phyloP scores from a whole-genome alignment of 169 alveolate species.

The Plasmodium cynomolgi region DNA sequence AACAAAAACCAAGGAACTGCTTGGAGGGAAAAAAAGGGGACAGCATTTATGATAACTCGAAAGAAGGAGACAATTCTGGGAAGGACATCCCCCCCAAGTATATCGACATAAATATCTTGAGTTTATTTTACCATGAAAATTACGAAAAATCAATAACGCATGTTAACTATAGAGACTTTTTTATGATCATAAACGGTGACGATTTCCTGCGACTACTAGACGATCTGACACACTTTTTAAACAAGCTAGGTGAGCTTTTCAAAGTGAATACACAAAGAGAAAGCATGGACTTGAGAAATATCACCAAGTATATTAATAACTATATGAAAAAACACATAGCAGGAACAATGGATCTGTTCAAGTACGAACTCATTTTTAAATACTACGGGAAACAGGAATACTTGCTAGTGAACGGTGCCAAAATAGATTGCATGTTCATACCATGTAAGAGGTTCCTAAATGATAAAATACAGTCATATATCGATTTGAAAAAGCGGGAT shows the following conservation, averaged over 20 bases:
- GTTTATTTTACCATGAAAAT: slow-evolving; percentile 64
- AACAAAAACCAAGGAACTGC: not conserved
- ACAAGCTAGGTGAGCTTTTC: slow-evolving; percentile 37
- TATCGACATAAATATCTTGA: slow-evolving; percentile 32
- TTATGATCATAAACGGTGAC: slow-evolving; percentile 1
- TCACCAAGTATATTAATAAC: not conserved
- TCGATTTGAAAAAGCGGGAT: not conserved
- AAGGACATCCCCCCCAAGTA: slow-evolving; percentile 16
- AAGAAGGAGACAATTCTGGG: not conserved
- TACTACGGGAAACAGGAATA: slow-evolving; percentile 69
- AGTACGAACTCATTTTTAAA: slow-evolving; percentile 61
- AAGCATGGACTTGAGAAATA: slow-evolving; percentile 2
- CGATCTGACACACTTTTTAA: slow-evolving; percentile 15
- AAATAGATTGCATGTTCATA: slow-evolving; percentile 72
- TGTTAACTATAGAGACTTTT: slow-evolving; percentile 48
- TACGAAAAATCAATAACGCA: slow-evolving; percentile 68
- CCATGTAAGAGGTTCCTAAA: slow-evolving; percentile 60
- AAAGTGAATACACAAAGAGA: slow-evolving; percentile 29
- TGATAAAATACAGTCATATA: slow-evolving; percentile 49
- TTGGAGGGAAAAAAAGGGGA: not conserved
- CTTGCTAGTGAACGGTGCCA: slow-evolving; percentile 8
- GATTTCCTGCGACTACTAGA: slow-evolving; percentile 12
- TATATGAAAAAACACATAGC: slow-evolving; percentile 47
- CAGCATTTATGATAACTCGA: not conserved
- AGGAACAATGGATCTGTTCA: slow-evolving; percentile 66